phyloP scores from a whole-genome alignment of 345 rosid genomes.

The Linum tenue region DNA sequence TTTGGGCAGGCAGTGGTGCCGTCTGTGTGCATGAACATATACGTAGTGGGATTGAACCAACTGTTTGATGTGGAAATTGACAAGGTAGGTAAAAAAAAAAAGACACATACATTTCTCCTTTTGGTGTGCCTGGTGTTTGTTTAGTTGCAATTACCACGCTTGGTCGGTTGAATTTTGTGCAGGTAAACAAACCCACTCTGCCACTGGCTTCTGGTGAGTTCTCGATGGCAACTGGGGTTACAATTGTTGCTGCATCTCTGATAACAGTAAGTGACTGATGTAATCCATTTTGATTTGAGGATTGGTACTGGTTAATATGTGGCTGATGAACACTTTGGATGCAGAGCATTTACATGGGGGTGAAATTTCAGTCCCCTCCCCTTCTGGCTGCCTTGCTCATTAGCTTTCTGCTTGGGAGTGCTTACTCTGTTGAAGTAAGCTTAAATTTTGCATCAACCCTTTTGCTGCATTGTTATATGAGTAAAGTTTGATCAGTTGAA shows the following conservation, averaged over 20 bases:
- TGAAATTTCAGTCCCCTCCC: conserved; percentile 24
- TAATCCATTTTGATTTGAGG: not conserved
- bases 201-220: too few relatives aligned
- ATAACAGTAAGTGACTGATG: conserved; percentile 11
- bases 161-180: too few relatives aligned
- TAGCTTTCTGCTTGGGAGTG: too few relatives aligned
- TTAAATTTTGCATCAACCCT: too few relatives aligned
- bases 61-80: conserved; percentile 28
- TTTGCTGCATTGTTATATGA: too few relatives aligned
- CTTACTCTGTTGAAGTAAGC: conserved; percentile 16
- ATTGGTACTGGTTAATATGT: not conserved
- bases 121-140: too few relatives aligned
- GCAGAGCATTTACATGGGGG: conserved; percentile 29
- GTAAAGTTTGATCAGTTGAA: too few relatives aligned
- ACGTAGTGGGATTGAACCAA: conserved; percentile 28
- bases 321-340: not conserved
- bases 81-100: conserved; percentile 15
- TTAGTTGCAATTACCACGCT: not conserved
- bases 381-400: conserved; percentile 17
- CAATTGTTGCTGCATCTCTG: conserved; percentile 2
- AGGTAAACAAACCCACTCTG: conserved; percentile 15
- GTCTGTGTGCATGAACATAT: conserved; percentile 24
- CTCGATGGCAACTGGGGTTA: too few relatives aligned
- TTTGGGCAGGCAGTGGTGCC: conserved; percentile 22
- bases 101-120: too few relatives aligned